Conservation (phyloP, 2,329 filamentous ascomycete species). For the Aspergillus neoniger region DNA sequence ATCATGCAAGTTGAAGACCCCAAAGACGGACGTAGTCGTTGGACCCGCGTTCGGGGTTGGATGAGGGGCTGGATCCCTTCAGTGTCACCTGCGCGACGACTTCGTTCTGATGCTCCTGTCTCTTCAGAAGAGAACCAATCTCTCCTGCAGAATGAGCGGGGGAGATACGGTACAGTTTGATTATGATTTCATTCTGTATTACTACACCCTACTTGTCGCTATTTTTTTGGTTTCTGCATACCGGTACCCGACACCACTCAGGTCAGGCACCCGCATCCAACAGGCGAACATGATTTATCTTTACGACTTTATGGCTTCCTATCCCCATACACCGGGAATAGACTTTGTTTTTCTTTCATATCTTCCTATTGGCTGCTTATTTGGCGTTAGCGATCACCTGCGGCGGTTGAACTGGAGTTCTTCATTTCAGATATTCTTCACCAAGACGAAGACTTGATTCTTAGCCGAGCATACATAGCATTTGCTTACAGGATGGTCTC, state of each 20-base stretch:
- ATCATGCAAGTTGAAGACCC: constrained; percentile 52
- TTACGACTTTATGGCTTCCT: constrained; percentile 5
- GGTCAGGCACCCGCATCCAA: background rate
- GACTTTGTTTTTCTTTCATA: background rate
- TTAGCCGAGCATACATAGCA: background rate
- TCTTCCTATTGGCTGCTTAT: background rate
- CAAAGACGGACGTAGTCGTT: constrained; percentile 47
- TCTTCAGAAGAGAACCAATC: constrained; percentile 31
- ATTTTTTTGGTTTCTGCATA: background rate
- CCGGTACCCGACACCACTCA: background rate
- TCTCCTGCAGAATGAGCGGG: constrained; percentile 31
- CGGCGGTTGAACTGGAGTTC: background rate
- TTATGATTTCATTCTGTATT: background rate
- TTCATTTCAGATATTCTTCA: background rate
- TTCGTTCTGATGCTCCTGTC: background rate
- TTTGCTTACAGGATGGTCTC: background rate
- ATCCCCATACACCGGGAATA: background rate
- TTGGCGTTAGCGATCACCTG: background rate
- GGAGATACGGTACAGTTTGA: constrained; percentile 40
- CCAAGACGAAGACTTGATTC: background rate
- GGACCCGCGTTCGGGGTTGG: constrained; percentile 63
- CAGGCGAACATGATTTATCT: constrained; percentile 5
- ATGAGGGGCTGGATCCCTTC: constrained; percentile 67
- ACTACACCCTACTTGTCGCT: background rate
- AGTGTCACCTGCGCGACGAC: constrained; percentile 40